Percentiles rank a stretch among this genome's conserved stretches.
Conservation (phyloP, 352 stramenopile species). For the Phytopythium ostracodes region DNA sequence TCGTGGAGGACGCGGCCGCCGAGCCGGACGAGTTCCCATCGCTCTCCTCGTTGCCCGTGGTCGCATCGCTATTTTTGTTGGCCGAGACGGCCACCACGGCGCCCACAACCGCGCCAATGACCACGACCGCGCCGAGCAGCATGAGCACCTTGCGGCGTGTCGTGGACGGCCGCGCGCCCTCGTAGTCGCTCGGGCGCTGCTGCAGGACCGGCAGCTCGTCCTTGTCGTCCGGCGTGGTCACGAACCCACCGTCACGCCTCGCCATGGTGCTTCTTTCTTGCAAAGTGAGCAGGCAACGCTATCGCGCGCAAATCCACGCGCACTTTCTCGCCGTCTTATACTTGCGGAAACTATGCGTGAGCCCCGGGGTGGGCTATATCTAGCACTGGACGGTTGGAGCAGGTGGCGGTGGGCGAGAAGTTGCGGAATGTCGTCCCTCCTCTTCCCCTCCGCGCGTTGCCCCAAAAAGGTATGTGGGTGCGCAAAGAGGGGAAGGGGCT, state of each 20-base stretch:
- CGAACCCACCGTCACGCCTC: background rate
- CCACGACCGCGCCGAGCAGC: conserved; percentile 60
- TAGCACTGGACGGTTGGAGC: background rate
- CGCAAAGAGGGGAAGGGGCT: background rate
- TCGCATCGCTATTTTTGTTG: conserved; percentile 21
- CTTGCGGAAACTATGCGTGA: background rate
- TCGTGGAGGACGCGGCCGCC: background rate
- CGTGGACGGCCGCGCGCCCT: background rate
- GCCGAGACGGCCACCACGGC: conserved; percentile 64
- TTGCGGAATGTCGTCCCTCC: conserved; percentile 2
- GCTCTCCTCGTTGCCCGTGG: conserved; percentile 23
- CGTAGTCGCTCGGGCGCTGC: conserved; percentile 1
- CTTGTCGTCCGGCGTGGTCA: conserved; percentile 9
- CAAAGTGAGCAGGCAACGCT: background rate
- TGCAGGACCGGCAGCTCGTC: conserved; percentile 9
- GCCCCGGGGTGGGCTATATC: background rate
- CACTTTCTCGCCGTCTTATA: background rate
- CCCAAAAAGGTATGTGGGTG: background rate
- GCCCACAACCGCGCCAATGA: conserved; percentile 57
- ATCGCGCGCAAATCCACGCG: too few species aligned
- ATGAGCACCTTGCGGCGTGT: conserved; percentile 64
- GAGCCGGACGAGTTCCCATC: conserved; percentile 12
- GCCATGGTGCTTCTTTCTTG: conserved; percentile 1
- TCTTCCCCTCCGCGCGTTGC: background rate
- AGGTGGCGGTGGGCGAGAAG: background rate